A percentile compares a stretch with the other conserved stretches of the same genome.
phyloP scores from a whole-genome alignment of 441 rosid species.

The Breynia disticha region DNA sequence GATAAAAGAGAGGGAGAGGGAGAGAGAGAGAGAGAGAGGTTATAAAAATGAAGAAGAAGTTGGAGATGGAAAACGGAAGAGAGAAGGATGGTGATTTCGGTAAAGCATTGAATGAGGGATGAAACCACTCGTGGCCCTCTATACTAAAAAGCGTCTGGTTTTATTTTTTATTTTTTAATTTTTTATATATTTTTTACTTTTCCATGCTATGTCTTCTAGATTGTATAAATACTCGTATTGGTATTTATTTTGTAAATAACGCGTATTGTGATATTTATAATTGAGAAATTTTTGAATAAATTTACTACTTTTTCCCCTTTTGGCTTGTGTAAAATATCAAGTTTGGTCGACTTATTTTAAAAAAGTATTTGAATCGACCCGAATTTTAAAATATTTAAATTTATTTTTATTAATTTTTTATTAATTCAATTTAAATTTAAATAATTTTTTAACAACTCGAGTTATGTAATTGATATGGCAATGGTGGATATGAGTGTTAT shows the following conservation, averaged over 20 bases:
- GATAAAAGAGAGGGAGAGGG: conserved; percentile 14
- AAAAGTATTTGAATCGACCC: too few species aligned
- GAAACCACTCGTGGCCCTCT: conserved; percentile 2
- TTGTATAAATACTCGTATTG: not conserved
- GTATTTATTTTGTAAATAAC: not conserved
- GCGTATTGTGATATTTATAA: too few species aligned
- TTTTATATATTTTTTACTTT: too few species aligned
- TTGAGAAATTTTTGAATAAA: conserved; percentile 11
- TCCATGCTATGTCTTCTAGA: not conserved
- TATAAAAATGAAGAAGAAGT: conserved; percentile 1
- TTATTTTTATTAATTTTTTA: too few species aligned
- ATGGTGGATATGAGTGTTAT: too few species aligned
- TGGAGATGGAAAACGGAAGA: conserved; percentile 21
- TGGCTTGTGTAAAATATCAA: too few species aligned
- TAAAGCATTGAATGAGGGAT: conserved; percentile 53
- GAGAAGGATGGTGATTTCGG: conserved; percentile 45
- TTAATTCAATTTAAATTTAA: too few species aligned
- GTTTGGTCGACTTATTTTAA: too few species aligned
- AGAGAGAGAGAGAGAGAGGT: not conserved
- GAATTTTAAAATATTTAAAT: too few species aligned
- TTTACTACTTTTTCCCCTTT: conserved; percentile 19
- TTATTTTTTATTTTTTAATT: not conserved
- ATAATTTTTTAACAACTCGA: too few species aligned
- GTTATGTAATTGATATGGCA: too few species aligned
- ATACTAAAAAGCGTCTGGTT: not conserved